Evolutionary conservation across 1,284 basidiomycete genomes (phyloP).

Genomic region (Ustilago loliicola): DNA sequence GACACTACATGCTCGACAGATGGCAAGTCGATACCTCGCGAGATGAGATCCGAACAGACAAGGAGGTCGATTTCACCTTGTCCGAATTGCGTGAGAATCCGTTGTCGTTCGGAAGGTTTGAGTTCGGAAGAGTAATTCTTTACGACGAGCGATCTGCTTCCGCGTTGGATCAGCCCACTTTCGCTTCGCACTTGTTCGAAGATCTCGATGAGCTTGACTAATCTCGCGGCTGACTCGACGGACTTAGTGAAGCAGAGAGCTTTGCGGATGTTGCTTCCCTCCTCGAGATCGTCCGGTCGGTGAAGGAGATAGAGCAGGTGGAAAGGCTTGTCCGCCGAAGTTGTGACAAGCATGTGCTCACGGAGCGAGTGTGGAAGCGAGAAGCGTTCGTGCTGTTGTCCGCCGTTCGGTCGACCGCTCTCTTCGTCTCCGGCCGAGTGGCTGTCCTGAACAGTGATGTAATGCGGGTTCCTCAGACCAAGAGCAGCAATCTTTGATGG

Average conservation of each 20-base stretch:
- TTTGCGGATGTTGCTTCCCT: slow-evolving; percentile 73
- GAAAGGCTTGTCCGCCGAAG: slow-evolving; percentile 86
- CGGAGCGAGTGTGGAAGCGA: slow-evolving; percentile 60
- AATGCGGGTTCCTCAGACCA: slow-evolving; percentile 83
- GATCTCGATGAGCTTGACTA: slow-evolving; percentile 85
- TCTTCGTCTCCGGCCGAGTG: slow-evolving; percentile 63
- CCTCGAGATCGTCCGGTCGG: slow-evolving; percentile 49
- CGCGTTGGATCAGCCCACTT: slow-evolving; percentile 34
- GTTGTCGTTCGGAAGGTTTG: slow-evolving; percentile 79
- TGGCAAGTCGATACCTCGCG: slow-evolving; percentile 95
- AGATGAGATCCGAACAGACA: slow-evolving; percentile 93
- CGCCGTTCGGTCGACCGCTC: slow-evolving; percentile 1
- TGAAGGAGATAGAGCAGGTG: slow-evolving; percentile 88
- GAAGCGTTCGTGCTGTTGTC: slow-evolving; percentile 59
- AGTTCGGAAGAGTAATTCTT: slow-evolving; percentile 87
- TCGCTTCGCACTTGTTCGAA: slow-evolving; percentile 75
- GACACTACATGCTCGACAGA: slow-evolving; percentile 91
- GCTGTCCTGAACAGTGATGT: slow-evolving; percentile 81
- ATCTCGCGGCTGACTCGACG: slow-evolving; percentile 86
- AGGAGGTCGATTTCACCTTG: slow-evolving; percentile 85
- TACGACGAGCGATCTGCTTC: slow-evolving; percentile 69
- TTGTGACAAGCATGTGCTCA: slow-evolving; percentile 82
- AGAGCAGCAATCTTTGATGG: slow-evolving; percentile 90
- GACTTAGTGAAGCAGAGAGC: slow-evolving; percentile 96
- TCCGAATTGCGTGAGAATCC: slow-evolving; percentile 84